Evolutionary conservation across 345 rosid genomes (phyloP), one percentile per base, ranked within the genome.

Genomic region (Boechera retrofracta): DNA sequence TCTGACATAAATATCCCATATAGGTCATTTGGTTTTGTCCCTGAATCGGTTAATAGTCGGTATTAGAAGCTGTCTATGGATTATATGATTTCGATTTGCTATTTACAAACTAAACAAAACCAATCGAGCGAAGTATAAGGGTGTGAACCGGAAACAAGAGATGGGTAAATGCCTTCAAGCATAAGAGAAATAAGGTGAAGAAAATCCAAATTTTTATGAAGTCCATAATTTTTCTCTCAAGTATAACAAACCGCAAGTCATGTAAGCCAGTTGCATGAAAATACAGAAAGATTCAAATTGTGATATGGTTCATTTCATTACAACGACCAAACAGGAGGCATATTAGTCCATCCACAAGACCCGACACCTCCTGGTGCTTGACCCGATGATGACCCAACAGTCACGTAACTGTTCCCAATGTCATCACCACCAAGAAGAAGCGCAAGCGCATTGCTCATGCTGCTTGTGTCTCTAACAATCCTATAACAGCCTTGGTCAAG

Each of bases 311-410:
- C 38, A 10, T 29, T 65, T 71, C 21, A 67, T 71, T 71, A 77
- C 62, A 71, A 39, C 21, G 81, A 77, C 81, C 91, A 90, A 66
- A 91, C 90, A 11, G 94, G 82, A 55, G 97, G 96, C 92, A 89
- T 88, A 83, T 84, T 89, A 77, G 89, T 88, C 98, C 98, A 95
- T 10, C 91, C 71, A 78, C 87, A 89, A 53, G 89, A 89, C 71
- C 82, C 80, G 6, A 84, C 85, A 3, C 85, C 94, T 90, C 85
- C 85, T 65, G 71, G 74, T 60, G 65, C 74, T 79, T 67, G 74
- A 44, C 80, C 89, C 47, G 87, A 88, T 64, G 87, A 83, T 15
- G 86, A 82, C 67, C 81, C 97, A 13, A 73, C 71, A 21, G 85
- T 65, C 83, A 71, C 79, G 77, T 86, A 88, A 71, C 87, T 89